These are phyloP conservation scores for Cyclocybe aegerita DNA, from an alignment of 768 basidiomycete species.

Conservation along the genomic window DNA sequence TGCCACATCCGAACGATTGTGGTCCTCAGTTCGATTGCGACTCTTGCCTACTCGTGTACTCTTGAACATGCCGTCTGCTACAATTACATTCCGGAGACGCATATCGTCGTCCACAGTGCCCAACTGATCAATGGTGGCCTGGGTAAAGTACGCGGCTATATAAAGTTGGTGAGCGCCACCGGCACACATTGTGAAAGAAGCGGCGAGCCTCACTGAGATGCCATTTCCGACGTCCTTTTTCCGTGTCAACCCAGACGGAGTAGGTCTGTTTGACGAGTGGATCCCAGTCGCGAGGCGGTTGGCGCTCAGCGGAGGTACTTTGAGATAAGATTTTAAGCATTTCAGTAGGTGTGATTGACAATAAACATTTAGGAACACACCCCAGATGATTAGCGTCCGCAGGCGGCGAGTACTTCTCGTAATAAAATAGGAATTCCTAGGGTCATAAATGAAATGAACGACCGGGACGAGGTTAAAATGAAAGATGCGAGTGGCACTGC, in stretches of 20 bases:
- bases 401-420: slow-evolving; percentile 63
- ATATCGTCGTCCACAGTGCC: slow-evolving; percentile 70
- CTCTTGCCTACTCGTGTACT: slow-evolving; percentile 62
- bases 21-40: slow-evolving; percentile 43
- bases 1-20: slow-evolving; percentile 24
- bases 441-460: slow-evolving; percentile 9
- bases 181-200: slow-evolving; percentile 5
- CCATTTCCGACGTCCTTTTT: slow-evolving; percentile 73
- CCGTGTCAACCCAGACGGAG: slow-evolving; percentile 72
- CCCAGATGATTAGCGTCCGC: slow-evolving; percentile 42
- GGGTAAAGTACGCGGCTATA: slow-evolving; percentile 82
- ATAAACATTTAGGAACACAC: slow-evolving; percentile 26
- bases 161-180: slow-evolving; percentile 2
- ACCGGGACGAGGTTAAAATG: slow-evolving; percentile 1
- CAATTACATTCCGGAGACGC: slow-evolving; percentile 54
- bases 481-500: slow-evolving; percentile 1
- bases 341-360: slow-evolving; percentile 6
- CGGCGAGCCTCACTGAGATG: slow-evolving; percentile 61
- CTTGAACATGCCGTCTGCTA: slow-evolving; percentile 68
- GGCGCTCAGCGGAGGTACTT: slow-evolving; percentile 37
- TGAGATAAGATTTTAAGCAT: slow-evolving; percentile 12
- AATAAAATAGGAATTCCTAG: slow-evolving; percentile 85
- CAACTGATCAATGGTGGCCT: slow-evolving; percentile 68
- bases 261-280: slow-evolving; percentile 82
- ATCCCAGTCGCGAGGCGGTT: slow-evolving; percentile 62